Base-by-base conservation (phyloP, 768 basidiomycete species). In the Amanita jacksonii region DNA sequence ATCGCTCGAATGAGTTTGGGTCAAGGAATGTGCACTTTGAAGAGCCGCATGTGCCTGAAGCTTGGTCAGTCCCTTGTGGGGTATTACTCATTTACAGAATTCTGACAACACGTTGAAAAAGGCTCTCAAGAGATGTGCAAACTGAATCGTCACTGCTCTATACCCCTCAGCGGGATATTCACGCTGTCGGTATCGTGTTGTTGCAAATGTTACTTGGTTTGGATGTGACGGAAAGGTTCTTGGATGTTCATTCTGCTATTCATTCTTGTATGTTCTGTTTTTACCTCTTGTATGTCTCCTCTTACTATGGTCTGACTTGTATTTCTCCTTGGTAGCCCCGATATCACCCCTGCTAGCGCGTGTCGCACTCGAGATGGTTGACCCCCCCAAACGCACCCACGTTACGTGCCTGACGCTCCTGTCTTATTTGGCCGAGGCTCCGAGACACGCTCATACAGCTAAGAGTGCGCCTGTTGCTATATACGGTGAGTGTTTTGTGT, bases 171-270 rank as follows among this genome's bases (percentile, higher is more conserved):
- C 73, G 91, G 22, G 92, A 96, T 54, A 79, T 94, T 8, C 90
- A 92, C 62, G 73, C 77, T 34, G 76, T 80, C 0, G 91, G 86
- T 0, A 73, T 93, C 19, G 71, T 90, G 2, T 64, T 92, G 30
- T 54, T 91, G 41, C 87, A 93, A 61, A 89, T 94, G 86, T 60
- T 94, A 9, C 63, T 81, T n/a, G 92, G 92, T 0, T 62, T 79
- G 41, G 75, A 85, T 50, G 80, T 85, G 7, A 72, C 70, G 43
- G 67, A 66, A 40, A 66, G 68, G 34, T 84, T 69, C 52, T 59
- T 64, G 22, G 74, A 78, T 45, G 70, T 76, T 2, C 71, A 75
- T 12, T 65, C 68, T 19, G 85, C 82, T 3, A 60, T 86, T 6
- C 67, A 70, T 43, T 67, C 67, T 38, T 68, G 84, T 83, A 56